Evolutionary conservation across 257 asterid genomes (phyloP), one percentile per base, ranked within the genome.

Genomic region (Haberlea rhodopensis): DNA sequence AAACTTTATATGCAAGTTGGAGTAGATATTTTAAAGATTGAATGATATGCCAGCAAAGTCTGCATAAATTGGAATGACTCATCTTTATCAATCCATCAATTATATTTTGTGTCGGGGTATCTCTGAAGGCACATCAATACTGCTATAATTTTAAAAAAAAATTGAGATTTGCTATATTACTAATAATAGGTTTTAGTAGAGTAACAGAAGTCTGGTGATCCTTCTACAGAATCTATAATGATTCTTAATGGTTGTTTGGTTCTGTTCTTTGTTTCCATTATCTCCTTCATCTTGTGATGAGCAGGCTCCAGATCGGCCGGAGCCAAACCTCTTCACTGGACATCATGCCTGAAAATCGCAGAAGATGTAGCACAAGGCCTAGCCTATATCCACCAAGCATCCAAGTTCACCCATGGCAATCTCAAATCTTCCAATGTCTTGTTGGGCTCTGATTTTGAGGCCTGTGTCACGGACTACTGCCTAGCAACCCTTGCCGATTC

Each of bases 381-480:
- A 6, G 97, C 95, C 72, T 90, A 90, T 83, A 90, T 94, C 80
- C 97, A 94, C 48, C 99, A 94, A 82, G 99, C 96, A 28, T 90
- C 99, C 2, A 88, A 79, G 49, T 79, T 82, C 53, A 76, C 79
- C 27, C 97, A 94, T 20, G 99, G 96, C 21, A 94, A 94, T 81
- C 79, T 94, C 21, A 94, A 94, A 79, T 86, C 97, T 5, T 76
- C 99, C 72, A 94, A 90, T 16, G 89, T 94, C 6, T 91, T 94
- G 21, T 83, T 94, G 6, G 97, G 97, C 5, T 74, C 95, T 0
- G 99, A 94, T 65, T 94, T 94, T 9, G 97, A 94, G 81, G 96
- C 99, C 26, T 88, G 95, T 70, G 55, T 94, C 43, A 79, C 95
- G 0, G 97, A 94, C 57, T 90, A 90, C 78, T 86, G 95, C 79